These are phyloP conservation scores for Phytophthora foliorum DNA, from an alignment of 352 stramenopile species.

Conservation along the genomic window DNA sequence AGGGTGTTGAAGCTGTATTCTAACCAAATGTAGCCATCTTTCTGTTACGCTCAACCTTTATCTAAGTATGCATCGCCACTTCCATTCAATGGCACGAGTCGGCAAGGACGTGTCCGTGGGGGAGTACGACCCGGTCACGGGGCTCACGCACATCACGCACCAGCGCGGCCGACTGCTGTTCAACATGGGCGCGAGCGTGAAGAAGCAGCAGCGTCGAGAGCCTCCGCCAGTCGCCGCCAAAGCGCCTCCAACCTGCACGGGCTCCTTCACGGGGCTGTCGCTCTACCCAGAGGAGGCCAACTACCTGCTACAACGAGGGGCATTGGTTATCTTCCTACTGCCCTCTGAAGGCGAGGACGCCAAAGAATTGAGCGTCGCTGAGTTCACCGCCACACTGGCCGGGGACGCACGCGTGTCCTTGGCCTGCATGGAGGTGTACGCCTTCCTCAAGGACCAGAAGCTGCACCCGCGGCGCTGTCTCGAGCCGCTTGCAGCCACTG, in stretches of 20 bases:
- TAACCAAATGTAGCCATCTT: conserved; percentile 17
- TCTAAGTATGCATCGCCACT: background rate
- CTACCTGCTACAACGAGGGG: conserved; percentile 69
- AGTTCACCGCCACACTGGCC: conserved; percentile 44
- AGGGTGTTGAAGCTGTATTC: conserved; percentile 21
- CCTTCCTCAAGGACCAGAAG: conserved; percentile 71
- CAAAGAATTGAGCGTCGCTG: conserved; percentile 28
- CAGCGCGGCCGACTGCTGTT: conserved; percentile 81
- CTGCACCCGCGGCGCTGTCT: conserved; percentile 68
- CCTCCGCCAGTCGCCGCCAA: conserved; percentile 6
- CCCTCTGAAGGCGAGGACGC: conserved; percentile 9
- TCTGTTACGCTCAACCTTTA: conserved; percentile 1
- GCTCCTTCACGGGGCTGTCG: conserved; percentile 62
- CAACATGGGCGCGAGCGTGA: conserved; percentile 68
- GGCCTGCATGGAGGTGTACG: conserved; percentile 63
- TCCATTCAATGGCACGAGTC: conserved; percentile 22
- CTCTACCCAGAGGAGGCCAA: conserved; percentile 78
- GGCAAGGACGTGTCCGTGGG: conserved; percentile 68
- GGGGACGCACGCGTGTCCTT: conserved; percentile 40
- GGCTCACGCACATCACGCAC: conserved; percentile 73
- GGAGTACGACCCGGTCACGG: conserved; percentile 61
- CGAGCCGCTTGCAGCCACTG: conserved; percentile 10
- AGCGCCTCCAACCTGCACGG: conserved; percentile 37
- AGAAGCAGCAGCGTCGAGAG: conserved; percentile 44
- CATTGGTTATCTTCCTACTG: conserved; percentile 55